These are phyloP conservation scores for Trametes meyenii DNA, from an alignment of 768 basidiomycete genomes.

Conservation along the genomic window DNA sequence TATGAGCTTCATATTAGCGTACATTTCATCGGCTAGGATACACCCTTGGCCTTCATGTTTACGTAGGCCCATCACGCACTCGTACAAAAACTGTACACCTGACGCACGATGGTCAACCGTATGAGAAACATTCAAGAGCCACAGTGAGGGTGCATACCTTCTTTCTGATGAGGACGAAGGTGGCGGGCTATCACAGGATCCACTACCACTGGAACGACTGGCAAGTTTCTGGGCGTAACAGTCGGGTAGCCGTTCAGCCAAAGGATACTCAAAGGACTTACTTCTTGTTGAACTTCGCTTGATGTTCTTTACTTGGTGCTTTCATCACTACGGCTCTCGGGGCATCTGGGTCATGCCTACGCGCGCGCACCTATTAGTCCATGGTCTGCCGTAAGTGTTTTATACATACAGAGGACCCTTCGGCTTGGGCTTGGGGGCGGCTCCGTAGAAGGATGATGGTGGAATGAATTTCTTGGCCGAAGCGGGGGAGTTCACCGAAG, in stretches of 20 bases:
- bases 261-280: slow-evolving; percentile 29
- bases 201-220: slow-evolving; percentile 81
- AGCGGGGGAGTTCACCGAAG: slow-evolving; percentile 22
- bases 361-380: background rate
- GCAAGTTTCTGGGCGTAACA: slow-evolving; percentile 48
- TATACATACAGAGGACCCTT: slow-evolving; percentile 50
- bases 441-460: slow-evolving; percentile 67
- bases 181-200: slow-evolving; percentile 81
- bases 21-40: slow-evolving; percentile 98
- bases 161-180: slow-evolving; percentile 87
- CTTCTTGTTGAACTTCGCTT: slow-evolving; percentile 72
- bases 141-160: slow-evolving; percentile 54
- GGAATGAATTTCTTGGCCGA: slow-evolving; percentile 47
- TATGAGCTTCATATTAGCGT: slow-evolving; percentile 4
- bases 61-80: slow-evolving; percentile 92
- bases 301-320: slow-evolving; percentile 67
- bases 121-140: background rate
- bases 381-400: background rate
- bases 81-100: slow-evolving; percentile 91
- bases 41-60: slow-evolving; percentile 92
- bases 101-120: background rate
- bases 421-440: slow-evolving; percentile 34
- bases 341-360: slow-evolving; percentile 75
- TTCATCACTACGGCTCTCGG: slow-evolving; percentile 88
- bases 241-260: background rate